phyloP scores from a whole-genome alignment of 73 alveolate species.

The Durusdinium trenchii region DNA sequence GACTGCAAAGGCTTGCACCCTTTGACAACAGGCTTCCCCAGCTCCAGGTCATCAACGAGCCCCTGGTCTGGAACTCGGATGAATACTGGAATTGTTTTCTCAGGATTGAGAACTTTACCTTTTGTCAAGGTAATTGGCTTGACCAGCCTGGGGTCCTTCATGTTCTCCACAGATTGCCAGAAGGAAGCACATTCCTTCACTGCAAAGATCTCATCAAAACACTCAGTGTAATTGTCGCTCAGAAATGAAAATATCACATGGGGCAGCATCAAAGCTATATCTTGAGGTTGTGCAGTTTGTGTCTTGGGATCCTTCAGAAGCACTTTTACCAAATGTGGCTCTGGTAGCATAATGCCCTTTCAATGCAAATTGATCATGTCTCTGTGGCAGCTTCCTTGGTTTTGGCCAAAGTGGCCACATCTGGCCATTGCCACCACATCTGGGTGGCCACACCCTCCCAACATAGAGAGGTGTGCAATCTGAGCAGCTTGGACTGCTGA shows the following conservation, averaged over 20 bases:
- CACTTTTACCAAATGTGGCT: not conserved
- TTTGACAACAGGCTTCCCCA: not conserved
- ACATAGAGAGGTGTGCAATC: not conserved
- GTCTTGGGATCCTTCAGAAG: not conserved
- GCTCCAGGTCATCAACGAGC: not conserved
- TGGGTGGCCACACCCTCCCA: conserved; percentile 36
- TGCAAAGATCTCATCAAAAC: not conserved
- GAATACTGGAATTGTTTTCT: not conserved
- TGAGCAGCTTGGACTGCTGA: conserved; percentile 12
- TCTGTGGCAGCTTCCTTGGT: not conserved
- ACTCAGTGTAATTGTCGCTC: not conserved
- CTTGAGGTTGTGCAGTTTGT: not conserved
- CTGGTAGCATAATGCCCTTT: not conserved
- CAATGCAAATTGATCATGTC: not conserved
- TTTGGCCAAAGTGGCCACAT: not conserved
- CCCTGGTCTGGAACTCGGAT: conserved; percentile 3
- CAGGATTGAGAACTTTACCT: not conserved
- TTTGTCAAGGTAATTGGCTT: conserved; percentile 5
- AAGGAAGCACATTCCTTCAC: not conserved
- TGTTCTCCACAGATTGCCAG: not conserved
- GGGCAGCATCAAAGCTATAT: not conserved
- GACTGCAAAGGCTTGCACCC: not conserved
- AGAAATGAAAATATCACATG: not conserved
- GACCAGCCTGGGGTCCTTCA: conserved; percentile 13
- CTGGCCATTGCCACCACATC: conserved; percentile 9